These are phyloP conservation scores for Hydnomerulius pinastri DNA, from an alignment of 768 basidiomycete species.

Conservation along the genomic window DNA sequence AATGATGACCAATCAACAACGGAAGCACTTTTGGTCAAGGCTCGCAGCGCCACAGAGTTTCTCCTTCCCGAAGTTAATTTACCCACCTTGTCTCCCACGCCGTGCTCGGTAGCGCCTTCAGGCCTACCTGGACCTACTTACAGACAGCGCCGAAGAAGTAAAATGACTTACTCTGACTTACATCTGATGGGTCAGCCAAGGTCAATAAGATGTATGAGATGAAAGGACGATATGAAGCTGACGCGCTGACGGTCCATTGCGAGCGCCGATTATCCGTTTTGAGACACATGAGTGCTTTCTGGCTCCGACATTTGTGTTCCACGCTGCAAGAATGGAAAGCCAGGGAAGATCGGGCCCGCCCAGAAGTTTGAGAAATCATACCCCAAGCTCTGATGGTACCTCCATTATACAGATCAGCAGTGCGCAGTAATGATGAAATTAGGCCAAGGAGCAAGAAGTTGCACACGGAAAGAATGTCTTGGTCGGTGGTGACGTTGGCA, in stretches of 20 bases:
- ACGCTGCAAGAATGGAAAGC: slow-evolving; percentile 9
- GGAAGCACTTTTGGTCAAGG: neutral
- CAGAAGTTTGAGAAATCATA: neutral
- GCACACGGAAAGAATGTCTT: neutral
- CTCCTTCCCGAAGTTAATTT: neutral
- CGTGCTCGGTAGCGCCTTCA: neutral
- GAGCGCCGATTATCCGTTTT: neutral
- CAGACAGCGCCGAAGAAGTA: neutral
- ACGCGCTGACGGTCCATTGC: neutral
- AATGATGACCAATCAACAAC: slow-evolving; percentile 25
- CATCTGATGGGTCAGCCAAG: neutral
- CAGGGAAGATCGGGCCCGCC: neutral
- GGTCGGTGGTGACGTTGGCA: neutral
- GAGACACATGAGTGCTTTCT: slow-evolving; percentile 15
- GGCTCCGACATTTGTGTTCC: slow-evolving; percentile 9
- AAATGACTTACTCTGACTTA: slow-evolving; percentile 6
- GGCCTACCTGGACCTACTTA: neutral
- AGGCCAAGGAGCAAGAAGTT: neutral
- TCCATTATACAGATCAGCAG: slow-evolving; percentile 8
- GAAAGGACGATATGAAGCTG: neutral
- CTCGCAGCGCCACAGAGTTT: slow-evolving; percentile 10
- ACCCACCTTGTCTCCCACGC: neutral
- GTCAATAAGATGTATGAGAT: slow-evolving; percentile 6
- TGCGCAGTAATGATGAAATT: neutral
- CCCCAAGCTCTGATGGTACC: slow-evolving; percentile 8